These are phyloP conservation scores for Helianthus tuberosus DNA, from an alignment of 129 eudicot species.

Conservation along the genomic window DNA sequence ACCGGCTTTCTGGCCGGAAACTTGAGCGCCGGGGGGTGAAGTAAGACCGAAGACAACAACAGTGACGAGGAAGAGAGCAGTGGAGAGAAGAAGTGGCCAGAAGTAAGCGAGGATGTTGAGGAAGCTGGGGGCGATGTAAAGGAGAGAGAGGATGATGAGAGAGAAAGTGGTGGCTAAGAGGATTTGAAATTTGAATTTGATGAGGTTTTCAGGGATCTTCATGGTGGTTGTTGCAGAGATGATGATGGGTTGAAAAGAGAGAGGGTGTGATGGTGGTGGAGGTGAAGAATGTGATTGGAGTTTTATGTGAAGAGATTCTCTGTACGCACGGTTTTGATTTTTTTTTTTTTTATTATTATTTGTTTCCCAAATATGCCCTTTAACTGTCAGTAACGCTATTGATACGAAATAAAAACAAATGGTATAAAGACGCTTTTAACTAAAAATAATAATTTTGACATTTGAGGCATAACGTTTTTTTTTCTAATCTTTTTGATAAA, in stretches of 20 bases:
- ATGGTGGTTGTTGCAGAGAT: conserved; percentile 30
- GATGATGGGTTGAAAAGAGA: background rate
- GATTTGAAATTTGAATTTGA: conserved; percentile 45
- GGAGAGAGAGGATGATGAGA: conserved; percentile 17
- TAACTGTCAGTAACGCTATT: too few species aligned
- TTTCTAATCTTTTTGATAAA: too few species aligned
- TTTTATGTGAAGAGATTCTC: conserved; percentile 23
- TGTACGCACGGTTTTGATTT: conserved; percentile 9
- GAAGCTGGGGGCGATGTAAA: conserved; percentile 48
- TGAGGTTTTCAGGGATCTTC: conserved; percentile 53
- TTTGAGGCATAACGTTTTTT: too few species aligned
- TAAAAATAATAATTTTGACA: too few species aligned
- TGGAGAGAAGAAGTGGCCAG: conserved; percentile 66
- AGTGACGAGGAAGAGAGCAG: conserved; percentile 60
- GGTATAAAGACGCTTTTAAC: too few species aligned
- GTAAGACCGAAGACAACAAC: conserved; percentile 53
- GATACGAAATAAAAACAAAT: too few species aligned
- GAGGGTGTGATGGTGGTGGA: background rate
- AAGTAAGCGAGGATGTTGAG: conserved; percentile 56
- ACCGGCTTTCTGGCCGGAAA: conserved; percentile 57
- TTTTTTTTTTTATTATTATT: background rate
- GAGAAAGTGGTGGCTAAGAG: conserved; percentile 19
- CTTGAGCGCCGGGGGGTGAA: conserved; percentile 48
- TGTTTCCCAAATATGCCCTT: conserved; percentile 4
- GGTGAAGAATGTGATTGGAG: conserved; percentile 2